Base-by-base conservation (phyloP, 306 rosid species). In the Pyrus bretschneideri region DNA sequence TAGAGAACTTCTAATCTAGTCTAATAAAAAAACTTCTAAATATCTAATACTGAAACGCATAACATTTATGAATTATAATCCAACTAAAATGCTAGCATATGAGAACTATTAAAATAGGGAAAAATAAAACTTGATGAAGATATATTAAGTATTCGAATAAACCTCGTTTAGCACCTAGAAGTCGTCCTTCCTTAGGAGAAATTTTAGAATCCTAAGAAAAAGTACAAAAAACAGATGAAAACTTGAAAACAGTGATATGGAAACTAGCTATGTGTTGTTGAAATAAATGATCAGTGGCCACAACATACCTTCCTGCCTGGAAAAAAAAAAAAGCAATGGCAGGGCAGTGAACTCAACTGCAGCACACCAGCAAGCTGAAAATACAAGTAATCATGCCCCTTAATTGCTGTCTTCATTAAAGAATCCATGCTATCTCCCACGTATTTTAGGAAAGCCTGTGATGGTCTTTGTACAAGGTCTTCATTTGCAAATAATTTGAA, bases 321-420 rank as follows among this genome's bases (percentile, higher is more conserved):
- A 33, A 84, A 85, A 87, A n/a, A n/a, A n/a, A n/a, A 90, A 90
- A 95, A 69, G 85, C 88, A 79, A 95, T 42, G 40, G 97, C 83
- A 76, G 99, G 97, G 51, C 93, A 57, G 93, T 89, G 81, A 95
- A 88, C 90, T 95, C 99, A 82, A 95, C 97, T 19, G 99, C 99
- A 74, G 88, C 97, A 77, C 97, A 81, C 97, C 97, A 1, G 97
- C 99, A 78, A 92, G 97, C 99, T 92, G 87, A 81, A 82, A 81
- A 80, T 59, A 60, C 46, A 58, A 73, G 57, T 23, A 22, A 40
- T 4, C 45, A 22, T 40, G 15, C 22, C 31, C 6, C 11, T 33
- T 22, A 72, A 57, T 63, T 22, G 4, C 3, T 73, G n/a, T 25
- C 31, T 59, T 40, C 68, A 15, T 58, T 59, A 11, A 38, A 23